Base-by-base conservation (phyloP, 257 asterid species). In the Solanum chiquidenum region DNA sequence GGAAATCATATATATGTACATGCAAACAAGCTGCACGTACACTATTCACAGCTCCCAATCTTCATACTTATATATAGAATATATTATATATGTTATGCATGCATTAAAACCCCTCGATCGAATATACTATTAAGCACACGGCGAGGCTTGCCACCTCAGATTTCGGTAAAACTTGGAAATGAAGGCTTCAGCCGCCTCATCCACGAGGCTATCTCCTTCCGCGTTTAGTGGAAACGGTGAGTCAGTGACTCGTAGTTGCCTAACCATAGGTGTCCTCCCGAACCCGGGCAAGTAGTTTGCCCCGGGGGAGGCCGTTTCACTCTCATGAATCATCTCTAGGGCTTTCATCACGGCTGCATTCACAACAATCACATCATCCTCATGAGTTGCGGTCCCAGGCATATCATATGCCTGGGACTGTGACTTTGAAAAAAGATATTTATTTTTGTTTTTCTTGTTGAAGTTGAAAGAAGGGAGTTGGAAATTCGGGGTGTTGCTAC, bases 181-280 rank as follows among this genome's bases (percentile, higher is more conserved):
- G 20, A 94, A 95, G 85, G 88, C 91, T 88, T 94, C 98, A 0
- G 96, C 96, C 0, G 93, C 96, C 25, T 90, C 95, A 83, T 95
- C 97, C 2, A 94, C 97, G 20, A 85, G 94, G 37, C 94, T 84
- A 52, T 89, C 91, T 3, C 83, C 92, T 0, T 94, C 94, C 0
- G 8, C 52, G 3, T 91, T 84, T 33, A 92, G 12, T 6, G 98
- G 97, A 12, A 87, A 94, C 2, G 98, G 97, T 7, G 98, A 95
- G 37, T 95, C 98, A 3, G 96, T 94, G 16, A 94, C 87, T 92
- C 98, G 92, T 62, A 95, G 92, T 90, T 94, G 95, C 91, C 98
- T 90, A 86, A 94, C 98, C 91, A 91, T 58, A 16, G 98, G 98
- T 75, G 93, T 94, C 83, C 88, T 92, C 66, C 97, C 98, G 49